A percentile compares a stretch with the other conserved stretches of the same genome.
Evolutionary conservation across 305 asterid genomes (phyloP).

Genomic region (Stenogyne calaminthoides): DNA sequence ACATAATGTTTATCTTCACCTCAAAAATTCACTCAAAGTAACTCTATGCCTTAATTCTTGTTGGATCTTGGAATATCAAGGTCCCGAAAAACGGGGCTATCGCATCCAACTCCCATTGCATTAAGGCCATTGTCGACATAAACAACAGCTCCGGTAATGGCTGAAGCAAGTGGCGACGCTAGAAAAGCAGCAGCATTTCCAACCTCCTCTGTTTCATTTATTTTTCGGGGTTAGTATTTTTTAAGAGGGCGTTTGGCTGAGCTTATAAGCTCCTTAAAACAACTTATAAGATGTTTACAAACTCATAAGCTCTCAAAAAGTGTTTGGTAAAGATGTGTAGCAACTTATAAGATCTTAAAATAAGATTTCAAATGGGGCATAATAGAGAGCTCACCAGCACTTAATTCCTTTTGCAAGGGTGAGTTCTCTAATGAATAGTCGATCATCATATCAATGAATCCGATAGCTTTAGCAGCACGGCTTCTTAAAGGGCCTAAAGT

Average conservation of each 20-base stretch:
- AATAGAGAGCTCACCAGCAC: conserved; percentile 43
- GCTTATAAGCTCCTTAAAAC: too few relatives aligned
- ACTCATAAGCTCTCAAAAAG: too few relatives aligned
- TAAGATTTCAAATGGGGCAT: too few relatives aligned
- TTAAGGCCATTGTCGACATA: conserved; percentile 84
- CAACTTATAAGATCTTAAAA: too few relatives aligned
- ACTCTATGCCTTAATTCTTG: conserved; percentile 38
- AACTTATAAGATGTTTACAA: too few relatives aligned
- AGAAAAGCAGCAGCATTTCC: conserved; percentile 93
- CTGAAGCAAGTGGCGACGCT: conserved; percentile 88
- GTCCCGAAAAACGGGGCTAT: conserved; percentile 71
- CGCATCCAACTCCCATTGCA: conserved; percentile 92
- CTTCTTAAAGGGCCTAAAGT: conserved; percentile 79
- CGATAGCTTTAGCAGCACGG: conserved; percentile 93
- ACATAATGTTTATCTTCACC: conserved; percentile 24
- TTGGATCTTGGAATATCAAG: conserved; percentile 69
- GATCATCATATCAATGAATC: conserved; percentile 93
- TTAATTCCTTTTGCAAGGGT: conserved; percentile 65
- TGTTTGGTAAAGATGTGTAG: too few relatives aligned
- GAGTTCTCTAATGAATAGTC: conserved; percentile 85
- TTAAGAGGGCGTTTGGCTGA: too few relatives aligned
- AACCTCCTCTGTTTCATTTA: conserved; percentile 70
- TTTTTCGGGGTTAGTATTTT: conserved; percentile 9
- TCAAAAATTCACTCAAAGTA: neutral
- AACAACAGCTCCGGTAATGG: conserved; percentile 78